phyloP scores from a whole-genome alignment of 139 green algal genomes.

The Tetraselmis striata region DNA sequence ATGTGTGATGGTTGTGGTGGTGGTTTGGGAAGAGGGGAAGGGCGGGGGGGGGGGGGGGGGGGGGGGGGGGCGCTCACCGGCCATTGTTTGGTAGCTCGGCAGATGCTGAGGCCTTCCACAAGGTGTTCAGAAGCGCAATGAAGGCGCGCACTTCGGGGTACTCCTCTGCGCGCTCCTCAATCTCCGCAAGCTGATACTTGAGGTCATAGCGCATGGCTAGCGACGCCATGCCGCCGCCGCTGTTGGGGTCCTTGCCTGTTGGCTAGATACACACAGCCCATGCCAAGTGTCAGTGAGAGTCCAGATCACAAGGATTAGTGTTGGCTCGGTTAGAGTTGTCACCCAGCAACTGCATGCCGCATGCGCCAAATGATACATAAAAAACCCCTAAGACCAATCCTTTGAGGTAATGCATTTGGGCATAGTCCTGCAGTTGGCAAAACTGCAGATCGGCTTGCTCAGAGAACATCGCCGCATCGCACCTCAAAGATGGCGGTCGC shows the following conservation, averaged over 20 bases:
- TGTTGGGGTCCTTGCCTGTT: neutral
- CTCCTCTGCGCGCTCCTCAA: constrained; percentile 59
- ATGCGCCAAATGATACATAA: no score
- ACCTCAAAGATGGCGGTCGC: neutral
- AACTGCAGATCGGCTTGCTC: no score
- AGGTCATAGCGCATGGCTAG: constrained; percentile 34
- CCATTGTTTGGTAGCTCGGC: constrained; percentile 1
- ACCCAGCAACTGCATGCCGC: no score
- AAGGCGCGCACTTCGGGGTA: constrained; percentile 64
- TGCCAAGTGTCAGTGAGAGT: no score
- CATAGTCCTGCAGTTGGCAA: no score
- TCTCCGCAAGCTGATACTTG: constrained; percentile 64
- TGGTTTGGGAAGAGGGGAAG: neutral
- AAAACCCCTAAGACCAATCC: no score
- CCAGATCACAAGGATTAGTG: no score
- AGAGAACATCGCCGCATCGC: no score
- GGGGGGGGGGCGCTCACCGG: neutral
- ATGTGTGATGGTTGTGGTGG: no score
- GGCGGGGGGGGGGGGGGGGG: no score
- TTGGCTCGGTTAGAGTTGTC: no score
- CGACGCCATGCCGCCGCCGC: neutral
- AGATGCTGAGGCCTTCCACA: constrained; percentile 28
- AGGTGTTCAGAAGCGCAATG: constrained; percentile 56
- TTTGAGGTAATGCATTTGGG: no score
- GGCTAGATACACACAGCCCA: neutral